Evolutionary conservation across 2,329 filamentous ascomycete genomes (phyloP), one percentile per base, ranked within the genome.

Genomic region (Pseudopithomyces maydicus): DNA sequence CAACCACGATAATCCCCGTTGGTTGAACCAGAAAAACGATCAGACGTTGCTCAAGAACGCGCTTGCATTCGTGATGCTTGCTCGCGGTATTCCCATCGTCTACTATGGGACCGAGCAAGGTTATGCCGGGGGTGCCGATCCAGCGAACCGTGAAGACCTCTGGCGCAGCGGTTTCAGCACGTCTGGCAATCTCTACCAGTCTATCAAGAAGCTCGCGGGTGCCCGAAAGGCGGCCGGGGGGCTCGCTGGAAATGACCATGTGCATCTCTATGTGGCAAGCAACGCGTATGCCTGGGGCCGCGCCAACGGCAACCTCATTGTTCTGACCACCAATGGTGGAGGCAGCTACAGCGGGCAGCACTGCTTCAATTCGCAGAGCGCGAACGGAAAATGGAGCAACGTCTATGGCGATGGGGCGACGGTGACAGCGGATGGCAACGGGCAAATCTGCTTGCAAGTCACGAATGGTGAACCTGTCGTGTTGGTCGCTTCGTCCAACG

Each of bases 221-320:
- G 74, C 72, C 15, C 68, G 70, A 32, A 73, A 67, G 52, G 52
- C 68, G 20, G 72, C 69, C 64, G 80, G 80, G 8, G 80, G 80
- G 1, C 72, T 82, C 15, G 72, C 70, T 1, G 74, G 59, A 14
- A 73, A 82, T 51, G 80, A 82, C 61, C 80, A 82, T 44, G 67
- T 64, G 5, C 78, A 81, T 55, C 59, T 82, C 1, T 79, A 80
- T 56, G 75, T 78, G 0, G 71, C 74, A 7, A 61, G 68, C 43
- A 78, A 72, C 12, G 79, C 75, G 0, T 82, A 82, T 58, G 80
- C 79, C 2, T 82, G 78, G 73, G 78, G 77, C 55, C 77, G 80
- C 15, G 78, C 73, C 0, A 72, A 70, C 12, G 79, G 80, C 7
- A 74, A 77, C 43, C 71, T 82, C 15, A 69, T 82, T 45, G 80